Percentiles rank a stretch among this genome's conserved stretches.
Conservation (phyloP, 139 green algal genomes). For the Volvox africanus region DNA sequence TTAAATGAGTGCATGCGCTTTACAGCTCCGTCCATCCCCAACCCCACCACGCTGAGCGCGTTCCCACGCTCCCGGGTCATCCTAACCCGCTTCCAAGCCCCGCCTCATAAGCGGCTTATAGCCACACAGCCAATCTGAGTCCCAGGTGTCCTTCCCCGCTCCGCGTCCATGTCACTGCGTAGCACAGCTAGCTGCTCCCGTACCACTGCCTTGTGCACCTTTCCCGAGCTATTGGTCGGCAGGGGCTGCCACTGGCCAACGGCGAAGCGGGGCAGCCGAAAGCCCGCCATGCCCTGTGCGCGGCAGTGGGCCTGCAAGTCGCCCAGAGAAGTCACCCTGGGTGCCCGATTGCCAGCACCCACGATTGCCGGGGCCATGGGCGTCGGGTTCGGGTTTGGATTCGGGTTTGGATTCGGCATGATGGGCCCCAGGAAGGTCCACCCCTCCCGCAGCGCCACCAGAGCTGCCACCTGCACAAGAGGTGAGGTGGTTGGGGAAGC, state of each 20-base stretch:
- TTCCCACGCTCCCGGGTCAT: too few species aligned
- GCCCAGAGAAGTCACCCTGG: background rate
- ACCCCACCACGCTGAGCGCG: too few species aligned
- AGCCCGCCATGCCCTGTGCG: slow-evolving; percentile 66
- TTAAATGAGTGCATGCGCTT: too few species aligned
- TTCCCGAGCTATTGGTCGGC: slow-evolving; percentile 77
- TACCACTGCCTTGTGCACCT: slow-evolving; percentile 77
- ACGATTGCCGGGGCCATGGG: too few species aligned
- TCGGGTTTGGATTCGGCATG: background rate
- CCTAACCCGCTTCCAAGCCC: too few species aligned
- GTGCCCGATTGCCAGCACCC: too few species aligned
- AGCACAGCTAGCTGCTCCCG: slow-evolving; percentile 27
- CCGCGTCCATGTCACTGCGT: too few species aligned
- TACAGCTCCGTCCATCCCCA: too few species aligned
- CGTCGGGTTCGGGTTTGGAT: too few species aligned
- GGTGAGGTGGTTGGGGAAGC: background rate
- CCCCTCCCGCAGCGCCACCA: slow-evolving; percentile 68
- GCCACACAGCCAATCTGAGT: too few species aligned
- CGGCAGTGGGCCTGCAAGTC: slow-evolving; percentile 71
- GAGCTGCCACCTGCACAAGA: slow-evolving; percentile 55
- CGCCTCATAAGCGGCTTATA: too few species aligned
- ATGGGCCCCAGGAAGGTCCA: slow-evolving; percentile 59
- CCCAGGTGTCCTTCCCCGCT: too few species aligned
- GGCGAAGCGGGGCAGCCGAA: slow-evolving; percentile 74
- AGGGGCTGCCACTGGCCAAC: slow-evolving; percentile 44